A percentile compares a stretch with the other conserved stretches of the same genome.
phyloP scores from a whole-genome alignment of 192 early-diverging fungal genomes.

The Backusella macrospora region DNA sequence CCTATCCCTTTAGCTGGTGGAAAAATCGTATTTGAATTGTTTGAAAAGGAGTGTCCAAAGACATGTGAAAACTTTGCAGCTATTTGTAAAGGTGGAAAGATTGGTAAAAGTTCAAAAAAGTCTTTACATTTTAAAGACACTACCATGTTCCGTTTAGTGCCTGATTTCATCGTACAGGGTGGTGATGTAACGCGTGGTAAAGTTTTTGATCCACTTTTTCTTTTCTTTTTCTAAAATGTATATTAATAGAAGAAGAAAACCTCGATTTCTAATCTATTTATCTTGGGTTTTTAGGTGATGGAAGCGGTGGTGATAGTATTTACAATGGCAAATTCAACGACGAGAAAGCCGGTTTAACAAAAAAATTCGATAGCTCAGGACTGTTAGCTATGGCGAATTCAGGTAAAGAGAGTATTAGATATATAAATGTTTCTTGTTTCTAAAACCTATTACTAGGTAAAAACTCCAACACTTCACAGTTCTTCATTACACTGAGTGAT shows the following conservation, averaged over 20 bases:
- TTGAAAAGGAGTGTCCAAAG: conserved; percentile 37
- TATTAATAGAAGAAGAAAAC: not conserved
- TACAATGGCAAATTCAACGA: conserved; percentile 63
- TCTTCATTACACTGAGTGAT: conserved; percentile 50
- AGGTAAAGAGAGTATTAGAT: conserved; percentile 36
- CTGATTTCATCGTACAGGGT: conserved; percentile 44
- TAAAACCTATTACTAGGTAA: conserved; percentile 14
- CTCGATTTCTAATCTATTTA: not conserved
- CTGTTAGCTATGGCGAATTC: conserved; percentile 61
- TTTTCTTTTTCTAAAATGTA: not conserved
- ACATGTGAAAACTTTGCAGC: conserved; percentile 43
- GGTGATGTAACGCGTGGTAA: conserved; percentile 48
- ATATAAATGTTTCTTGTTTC: not conserved
- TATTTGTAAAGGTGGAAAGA: conserved; percentile 38
- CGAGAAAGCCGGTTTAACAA: conserved; percentile 47
- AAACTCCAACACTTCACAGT: conserved; percentile 69
- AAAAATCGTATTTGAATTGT: conserved; percentile 34
- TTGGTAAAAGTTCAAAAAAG: conserved; percentile 45
- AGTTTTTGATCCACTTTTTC: not conserved
- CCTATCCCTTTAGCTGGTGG: conserved; percentile 33
- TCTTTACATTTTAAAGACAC: conserved; percentile 36
- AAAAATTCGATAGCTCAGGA: conserved; percentile 28
- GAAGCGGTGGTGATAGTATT: conserved; percentile 60
- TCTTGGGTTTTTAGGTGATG: conserved; percentile 30
- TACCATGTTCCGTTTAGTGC: conserved; percentile 38